Percentiles rank a stretch among this genome's conserved stretches.
Conservation (phyloP, 1,139 yeast genomes). For the Kodamaea ohmeri region DNA sequence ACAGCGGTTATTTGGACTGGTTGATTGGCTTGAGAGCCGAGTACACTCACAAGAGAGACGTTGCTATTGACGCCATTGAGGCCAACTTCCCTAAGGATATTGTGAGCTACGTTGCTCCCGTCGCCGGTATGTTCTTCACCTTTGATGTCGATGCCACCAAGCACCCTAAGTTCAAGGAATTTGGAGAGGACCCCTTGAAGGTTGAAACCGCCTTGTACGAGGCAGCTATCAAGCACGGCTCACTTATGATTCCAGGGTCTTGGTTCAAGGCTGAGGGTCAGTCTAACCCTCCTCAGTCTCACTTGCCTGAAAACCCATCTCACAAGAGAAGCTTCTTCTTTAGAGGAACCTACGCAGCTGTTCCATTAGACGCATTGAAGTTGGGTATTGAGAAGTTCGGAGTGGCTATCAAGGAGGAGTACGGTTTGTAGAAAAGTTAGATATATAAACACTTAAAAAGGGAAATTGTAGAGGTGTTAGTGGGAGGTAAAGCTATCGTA, state of each 20-base stretch:
- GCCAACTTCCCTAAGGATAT: conserved; percentile 59
- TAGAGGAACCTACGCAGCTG: conserved; percentile 92
- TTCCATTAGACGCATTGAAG: conserved; percentile 58
- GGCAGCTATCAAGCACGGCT: conserved; percentile 60
- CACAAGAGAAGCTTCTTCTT: conserved; percentile 56
- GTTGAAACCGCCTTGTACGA: conserved; percentile 69
- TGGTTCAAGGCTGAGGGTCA: conserved; percentile 67
- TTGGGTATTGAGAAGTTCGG: conserved; percentile 67
- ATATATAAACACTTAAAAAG: too few species aligned
- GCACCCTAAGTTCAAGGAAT: conserved; percentile 69
- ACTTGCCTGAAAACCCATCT: conserved; percentile 31
- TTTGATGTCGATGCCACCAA: conserved; percentile 69
- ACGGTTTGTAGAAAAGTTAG: conserved; percentile 20
- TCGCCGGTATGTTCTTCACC: conserved; percentile 94
- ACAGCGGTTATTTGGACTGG: conserved; percentile 72
- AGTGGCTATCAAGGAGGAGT: conserved; percentile 50
- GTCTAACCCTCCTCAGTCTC: conserved; percentile 50
- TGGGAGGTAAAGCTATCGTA: too few species aligned
- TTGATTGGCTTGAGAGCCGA: conserved; percentile 79
- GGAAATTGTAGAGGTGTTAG: too few species aligned
- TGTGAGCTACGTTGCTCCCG: conserved; percentile 63
- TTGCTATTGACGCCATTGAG: conserved; percentile 65
- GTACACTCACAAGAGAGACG: conserved; percentile 71
- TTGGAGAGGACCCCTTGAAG: conserved; percentile 49
- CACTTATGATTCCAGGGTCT: conserved; percentile 83